phyloP scores from a whole-genome alignment of 208 protist species.

The Acanthamoeba lenticulata region DNA sequence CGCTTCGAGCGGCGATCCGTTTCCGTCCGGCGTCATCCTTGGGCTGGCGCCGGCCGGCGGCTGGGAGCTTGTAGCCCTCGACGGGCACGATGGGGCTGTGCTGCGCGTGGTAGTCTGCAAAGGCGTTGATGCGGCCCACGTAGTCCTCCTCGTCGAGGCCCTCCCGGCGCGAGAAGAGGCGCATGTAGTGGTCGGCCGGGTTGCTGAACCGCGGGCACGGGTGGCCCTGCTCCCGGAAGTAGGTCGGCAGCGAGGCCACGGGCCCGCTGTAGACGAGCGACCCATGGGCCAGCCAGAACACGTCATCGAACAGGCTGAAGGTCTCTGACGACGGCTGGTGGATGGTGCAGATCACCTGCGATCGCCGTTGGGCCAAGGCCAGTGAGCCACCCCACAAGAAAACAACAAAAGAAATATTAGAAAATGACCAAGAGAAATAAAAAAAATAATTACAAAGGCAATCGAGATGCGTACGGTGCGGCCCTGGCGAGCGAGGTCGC shows the following conservation, averaged over 20 bases:
- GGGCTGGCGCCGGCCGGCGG: too few species aligned
- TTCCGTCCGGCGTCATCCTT: too few species aligned
- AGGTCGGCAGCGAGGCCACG: background rate
- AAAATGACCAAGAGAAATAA: too few species aligned
- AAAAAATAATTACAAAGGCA: too few species aligned
- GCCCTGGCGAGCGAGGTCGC: constrained; percentile 85
- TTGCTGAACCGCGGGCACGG: constrained; percentile 56
- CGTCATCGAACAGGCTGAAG: constrained; percentile 92
- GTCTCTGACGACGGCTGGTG: constrained; percentile 93
- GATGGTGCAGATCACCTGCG: constrained; percentile 93
- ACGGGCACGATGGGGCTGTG: background rate
- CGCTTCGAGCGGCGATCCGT: too few species aligned
- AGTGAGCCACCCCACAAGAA: too few species aligned
- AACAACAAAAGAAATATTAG: too few species aligned
- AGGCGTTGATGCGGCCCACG: background rate
- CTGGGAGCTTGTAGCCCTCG: too few species aligned
- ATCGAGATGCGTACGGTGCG: too few species aligned
- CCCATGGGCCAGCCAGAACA: constrained; percentile 91
- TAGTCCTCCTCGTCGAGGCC: constrained; percentile 1
- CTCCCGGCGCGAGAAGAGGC: background rate
- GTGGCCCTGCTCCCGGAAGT: constrained; percentile 31
- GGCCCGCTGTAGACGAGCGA: constrained; percentile 90
- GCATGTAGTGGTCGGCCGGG: constrained; percentile 43
- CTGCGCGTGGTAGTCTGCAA: too few species aligned
- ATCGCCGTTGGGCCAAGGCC: too few species aligned